Evolutionary conservation across 2,329 filamentous ascomycete genomes (phyloP).

Genomic region (Hymenoscyphus fraxineus): DNA sequence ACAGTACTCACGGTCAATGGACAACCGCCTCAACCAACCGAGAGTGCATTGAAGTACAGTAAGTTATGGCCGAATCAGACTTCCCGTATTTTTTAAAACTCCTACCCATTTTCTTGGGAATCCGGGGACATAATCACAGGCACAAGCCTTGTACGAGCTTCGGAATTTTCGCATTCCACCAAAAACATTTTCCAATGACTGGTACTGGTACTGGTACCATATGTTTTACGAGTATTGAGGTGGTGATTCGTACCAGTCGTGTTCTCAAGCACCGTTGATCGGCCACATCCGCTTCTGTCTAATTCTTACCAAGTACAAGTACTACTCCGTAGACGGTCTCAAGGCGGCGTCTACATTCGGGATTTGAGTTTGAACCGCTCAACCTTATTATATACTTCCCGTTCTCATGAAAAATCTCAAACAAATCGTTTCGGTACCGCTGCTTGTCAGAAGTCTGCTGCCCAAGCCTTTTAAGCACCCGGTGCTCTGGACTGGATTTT

Average conservation of each 20-base stretch:
- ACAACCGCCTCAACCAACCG: background rate
- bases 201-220: no score
- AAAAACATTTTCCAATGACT: background rate
- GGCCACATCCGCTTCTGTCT: background rate
- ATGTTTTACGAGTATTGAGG: background rate
- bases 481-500: background rate
- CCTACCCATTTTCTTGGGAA: background rate
- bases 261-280: background rate
- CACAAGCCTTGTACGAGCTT: background rate
- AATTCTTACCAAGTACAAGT: background rate
- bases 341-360: background rate
- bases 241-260: background rate
- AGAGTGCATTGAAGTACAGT: background rate
- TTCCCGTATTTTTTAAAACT: background rate
- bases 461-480: background rate
- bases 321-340: no score
- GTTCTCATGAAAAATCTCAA: background rate
- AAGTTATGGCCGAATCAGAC: background rate
- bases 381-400: conserved; percentile 1
- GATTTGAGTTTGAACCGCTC: background rate
- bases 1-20: background rate
- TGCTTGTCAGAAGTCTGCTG: background rate
- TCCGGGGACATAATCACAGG: background rate
- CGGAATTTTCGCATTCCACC: background rate
- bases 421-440: background rate